phyloP scores from a whole-genome alignment of 1,139 yeast species.

The Pneumocystis oryctolagi region DNA sequence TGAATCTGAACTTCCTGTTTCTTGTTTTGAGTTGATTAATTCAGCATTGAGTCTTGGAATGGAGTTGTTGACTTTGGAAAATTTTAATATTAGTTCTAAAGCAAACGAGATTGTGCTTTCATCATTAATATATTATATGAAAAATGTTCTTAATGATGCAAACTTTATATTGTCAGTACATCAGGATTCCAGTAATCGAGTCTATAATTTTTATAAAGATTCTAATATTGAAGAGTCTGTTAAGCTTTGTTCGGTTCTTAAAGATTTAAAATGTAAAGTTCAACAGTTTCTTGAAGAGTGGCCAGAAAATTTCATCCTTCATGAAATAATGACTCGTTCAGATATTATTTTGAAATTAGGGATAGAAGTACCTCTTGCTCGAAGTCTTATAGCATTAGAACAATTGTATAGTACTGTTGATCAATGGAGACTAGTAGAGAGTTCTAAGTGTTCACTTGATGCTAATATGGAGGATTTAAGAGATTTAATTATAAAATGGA shows the following conservation, averaged over 20 bases:
- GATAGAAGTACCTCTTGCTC: conserved; percentile 56
- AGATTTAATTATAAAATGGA: conserved; percentile 68
- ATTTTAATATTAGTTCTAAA: neutral
- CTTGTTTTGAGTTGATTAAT: neutral
- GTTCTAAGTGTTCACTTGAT: conserved; percentile 54
- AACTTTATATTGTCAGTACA: conserved; percentile 4
- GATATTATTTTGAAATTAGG: conserved; percentile 53
- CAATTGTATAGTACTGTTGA: conserved; percentile 66
- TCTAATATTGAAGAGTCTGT: conserved; percentile 46
- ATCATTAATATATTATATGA: neutral
- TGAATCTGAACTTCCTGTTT: neutral
- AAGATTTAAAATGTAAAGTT: conserved; percentile 35
- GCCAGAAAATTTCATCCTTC: conserved; percentile 92
- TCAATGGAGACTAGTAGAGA: conserved; percentile 93
- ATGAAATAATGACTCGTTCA: conserved; percentile 49
- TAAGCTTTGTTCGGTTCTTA: conserved; percentile 23
- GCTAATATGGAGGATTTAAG: conserved; percentile 45
- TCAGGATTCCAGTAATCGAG: conserved; percentile 12
- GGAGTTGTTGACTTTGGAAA: neutral
- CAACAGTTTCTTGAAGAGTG: conserved; percentile 46
- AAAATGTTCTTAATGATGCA: conserved; percentile 2
- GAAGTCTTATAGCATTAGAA: conserved; percentile 67
- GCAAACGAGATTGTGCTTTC: neutral
- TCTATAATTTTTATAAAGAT: conserved; percentile 57
- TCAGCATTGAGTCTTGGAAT: neutral